phyloP scores from a whole-genome alignment of 805 yeast genomes.

The Zygosaccharomyces gambellarensis region DNA sequence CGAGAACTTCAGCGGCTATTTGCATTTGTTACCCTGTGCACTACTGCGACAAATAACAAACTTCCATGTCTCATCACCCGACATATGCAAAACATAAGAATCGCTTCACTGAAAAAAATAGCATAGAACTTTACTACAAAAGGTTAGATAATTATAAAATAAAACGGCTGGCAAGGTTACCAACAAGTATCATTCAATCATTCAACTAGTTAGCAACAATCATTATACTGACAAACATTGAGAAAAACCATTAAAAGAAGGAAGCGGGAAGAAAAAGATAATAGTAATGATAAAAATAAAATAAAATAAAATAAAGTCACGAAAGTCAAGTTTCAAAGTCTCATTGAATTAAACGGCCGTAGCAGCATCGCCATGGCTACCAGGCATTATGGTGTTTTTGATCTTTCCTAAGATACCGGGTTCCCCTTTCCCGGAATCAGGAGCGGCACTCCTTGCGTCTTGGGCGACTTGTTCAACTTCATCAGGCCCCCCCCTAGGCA shows the following conservation, averaged over 20 bases:
- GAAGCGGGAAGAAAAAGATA: background rate
- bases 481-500: constrained; percentile 9
- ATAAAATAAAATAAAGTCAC: background rate
- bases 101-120: background rate
- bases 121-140: background rate
- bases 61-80: background rate
- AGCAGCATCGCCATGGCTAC: background rate
- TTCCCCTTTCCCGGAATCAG: constrained; percentile 1
- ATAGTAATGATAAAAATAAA: background rate
- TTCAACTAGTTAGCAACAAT: background rate
- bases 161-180: background rate
- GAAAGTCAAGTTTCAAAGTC: background rate
- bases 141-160: background rate
- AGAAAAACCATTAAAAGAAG: background rate
- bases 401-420: constrained; percentile 10
- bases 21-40: background rate
- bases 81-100: background rate
- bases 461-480: constrained; percentile 5
- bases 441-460: background rate
- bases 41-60: background rate
- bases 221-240: background rate
- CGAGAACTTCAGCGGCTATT: background rate
- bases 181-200: background rate
- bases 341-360: background rate
- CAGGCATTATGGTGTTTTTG: constrained; percentile 7